These are phyloP conservation scores for Ambrosia hybrid DNA, from an alignment of 140 eudicot genomes.

Conservation along the genomic window DNA sequence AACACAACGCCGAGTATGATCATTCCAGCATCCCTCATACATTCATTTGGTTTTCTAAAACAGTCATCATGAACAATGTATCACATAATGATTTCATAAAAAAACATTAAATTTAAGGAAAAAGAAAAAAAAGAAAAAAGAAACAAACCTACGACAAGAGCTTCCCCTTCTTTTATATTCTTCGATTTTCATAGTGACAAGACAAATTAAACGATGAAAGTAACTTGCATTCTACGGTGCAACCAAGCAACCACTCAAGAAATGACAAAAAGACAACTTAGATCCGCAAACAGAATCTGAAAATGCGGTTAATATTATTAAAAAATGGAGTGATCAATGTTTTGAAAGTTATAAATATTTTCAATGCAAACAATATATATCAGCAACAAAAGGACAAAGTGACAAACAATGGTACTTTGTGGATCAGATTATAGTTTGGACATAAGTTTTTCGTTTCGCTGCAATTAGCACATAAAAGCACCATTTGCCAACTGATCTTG, in stretches of 20 bases:
- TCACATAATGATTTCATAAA: neutral
- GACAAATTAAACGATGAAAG: slow-evolving; percentile 9
- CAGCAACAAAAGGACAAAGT: slow-evolving; percentile 6
- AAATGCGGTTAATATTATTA: slow-evolving; percentile 15
- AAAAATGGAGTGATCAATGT: slow-evolving; percentile 1
- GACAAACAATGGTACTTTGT: slow-evolving; percentile 8
- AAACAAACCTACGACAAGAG: slow-evolving; percentile 38
- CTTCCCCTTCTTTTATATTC: slow-evolving; percentile 43
- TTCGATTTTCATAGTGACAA: slow-evolving; percentile 30
- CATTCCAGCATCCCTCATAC: slow-evolving; percentile 47
- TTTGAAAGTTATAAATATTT: neutral
- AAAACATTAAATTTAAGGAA: neutral
- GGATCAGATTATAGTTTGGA: neutral
- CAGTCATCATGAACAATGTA: slow-evolving; percentile 28
- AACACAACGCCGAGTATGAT: slow-evolving; percentile 53
- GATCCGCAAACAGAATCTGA: slow-evolving; percentile 26
- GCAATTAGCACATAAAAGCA: slow-evolving; percentile 2
- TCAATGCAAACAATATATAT: neutral
- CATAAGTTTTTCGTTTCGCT: neutral
- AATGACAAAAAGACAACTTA: slow-evolving; percentile 29
- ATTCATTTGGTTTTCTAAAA: slow-evolving; percentile 57
- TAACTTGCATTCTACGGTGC: slow-evolving; percentile 27
- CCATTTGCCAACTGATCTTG: neutral
- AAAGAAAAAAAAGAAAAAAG: neutral
- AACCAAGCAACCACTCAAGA: slow-evolving; percentile 19